Conservation (phyloP, 192 early-diverging fungal species). For the Allomyces javanicus region DNA sequence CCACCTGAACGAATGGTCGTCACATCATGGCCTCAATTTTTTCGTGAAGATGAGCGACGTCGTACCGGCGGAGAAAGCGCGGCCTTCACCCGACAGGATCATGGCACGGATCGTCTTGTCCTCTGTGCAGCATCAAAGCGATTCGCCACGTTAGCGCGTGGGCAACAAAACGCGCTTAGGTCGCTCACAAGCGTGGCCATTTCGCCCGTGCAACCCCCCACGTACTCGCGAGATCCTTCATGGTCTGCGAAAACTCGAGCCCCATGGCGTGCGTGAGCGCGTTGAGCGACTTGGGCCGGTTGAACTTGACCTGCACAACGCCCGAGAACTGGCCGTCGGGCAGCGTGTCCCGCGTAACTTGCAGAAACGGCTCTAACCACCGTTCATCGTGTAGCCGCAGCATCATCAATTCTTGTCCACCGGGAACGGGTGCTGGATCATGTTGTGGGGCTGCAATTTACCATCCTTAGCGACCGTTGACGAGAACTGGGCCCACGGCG, state of each 20-base stretch:
- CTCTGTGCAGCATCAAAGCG: not conserved
- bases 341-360: not conserved
- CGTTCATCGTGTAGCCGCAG: no score
- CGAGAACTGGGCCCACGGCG: no score
- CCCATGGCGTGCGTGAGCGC: constrained; percentile 12
- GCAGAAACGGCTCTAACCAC: not conserved
- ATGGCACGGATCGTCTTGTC: constrained; percentile 1
- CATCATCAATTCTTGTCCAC: no score
- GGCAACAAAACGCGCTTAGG: no score
- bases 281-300: constrained; percentile 11
- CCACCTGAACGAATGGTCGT: constrained; percentile 5
- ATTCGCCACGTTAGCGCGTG: no score
- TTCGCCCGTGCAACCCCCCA: not conserved
- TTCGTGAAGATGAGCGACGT: not conserved
- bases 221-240: not conserved
- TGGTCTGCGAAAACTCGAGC: constrained; percentile 2
- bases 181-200: no score
- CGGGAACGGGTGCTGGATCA: no score
- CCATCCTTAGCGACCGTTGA: no score
- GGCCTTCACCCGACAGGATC: constrained; percentile 5
- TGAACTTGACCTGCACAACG: constrained; percentile 6
- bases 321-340: not conserved
- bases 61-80: constrained; percentile 3
- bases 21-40: not conserved
- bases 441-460: no score